Evolutionary conservation across 495 filamentous ascomycete species (phyloP), one percentile per base, ranked within the genome.

Genomic region (Aspergillus nanangensis): DNA sequence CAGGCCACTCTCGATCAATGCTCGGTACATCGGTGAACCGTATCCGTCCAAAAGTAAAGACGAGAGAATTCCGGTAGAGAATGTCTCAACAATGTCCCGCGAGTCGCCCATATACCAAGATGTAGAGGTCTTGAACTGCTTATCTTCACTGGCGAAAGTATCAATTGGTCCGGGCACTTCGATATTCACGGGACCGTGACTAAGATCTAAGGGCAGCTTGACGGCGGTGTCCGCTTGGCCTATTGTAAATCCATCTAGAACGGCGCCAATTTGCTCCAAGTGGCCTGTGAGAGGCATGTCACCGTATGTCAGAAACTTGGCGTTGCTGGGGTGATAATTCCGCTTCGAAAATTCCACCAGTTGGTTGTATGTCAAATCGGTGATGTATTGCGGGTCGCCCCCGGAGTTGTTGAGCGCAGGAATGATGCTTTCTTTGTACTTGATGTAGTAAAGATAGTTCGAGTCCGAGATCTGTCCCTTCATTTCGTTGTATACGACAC

Each of bases 401-500:
- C 94, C 93, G 3, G 90, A 96, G 69, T 98, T 96, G 66, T 97
- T 85, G 52, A 98, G 84, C 11, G 83, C 80, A 0, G 93, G 93
- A 58, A 93, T 90, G 17, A 98, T 88, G 64, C 92, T 89, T 50
- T 98, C 89, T 59, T 93, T 88, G 60, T 94, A 97, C 41, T 81
- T 74, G 48, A 96, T 93, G 54, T 95, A 96, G 69, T 85, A 98
- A 3, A 97, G 75, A 63, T 98, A 97, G 56, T 88, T 88, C 11
- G 93, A 88, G 64, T 97, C 93, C 7, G 93, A 97, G 81, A 97
- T 95, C 60, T 96, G 90, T 0, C 93, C 93, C 67, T 98, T 98
- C 93, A 98, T 98, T 69, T 98, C 93, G 58, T 98, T 98, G 66
- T 98, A 98, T 18, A 98, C 93, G 9, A 98, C 93, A 18, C 93